Conservation (phyloP, 305 asterid species). For the Fraxinus dipetala region DNA sequence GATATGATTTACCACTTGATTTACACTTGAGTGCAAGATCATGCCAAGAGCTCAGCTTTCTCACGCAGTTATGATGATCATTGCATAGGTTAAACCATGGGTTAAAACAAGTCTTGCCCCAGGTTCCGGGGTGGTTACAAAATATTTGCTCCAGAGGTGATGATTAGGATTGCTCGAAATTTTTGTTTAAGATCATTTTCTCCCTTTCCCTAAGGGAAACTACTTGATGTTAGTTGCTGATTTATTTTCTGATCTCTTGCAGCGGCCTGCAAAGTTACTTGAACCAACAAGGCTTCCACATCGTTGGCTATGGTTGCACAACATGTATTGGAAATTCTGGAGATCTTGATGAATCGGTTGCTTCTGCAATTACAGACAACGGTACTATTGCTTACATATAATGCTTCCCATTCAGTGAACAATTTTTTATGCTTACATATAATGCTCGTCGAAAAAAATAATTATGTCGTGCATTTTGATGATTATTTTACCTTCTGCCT, state of each 20-base stretch:
- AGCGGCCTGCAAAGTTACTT: constrained; percentile 78
- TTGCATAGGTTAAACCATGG: constrained; percentile 80
- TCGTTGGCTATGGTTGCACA: constrained; percentile 92
- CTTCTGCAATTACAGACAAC: constrained; percentile 62
- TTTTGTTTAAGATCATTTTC: neutral
- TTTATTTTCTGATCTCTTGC: constrained; percentile 20
- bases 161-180: neutral
- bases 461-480: neutral
- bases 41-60: constrained; percentile 5
- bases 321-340: constrained; percentile 86
- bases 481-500: neutral
- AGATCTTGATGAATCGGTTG: constrained; percentile 80
- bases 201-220: constrained; percentile 4
- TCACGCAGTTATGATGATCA: constrained; percentile 18
- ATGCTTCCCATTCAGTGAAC: neutral
- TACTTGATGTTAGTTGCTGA: constrained; percentile 3
- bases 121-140: constrained; percentile 80
- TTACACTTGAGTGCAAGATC: neutral
- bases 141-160: constrained; percentile 74
- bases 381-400: constrained; percentile 36
- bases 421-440: neutral
- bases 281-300: constrained; percentile 77
- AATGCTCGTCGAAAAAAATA: neutral
- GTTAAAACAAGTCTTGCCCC: constrained; percentile 86
- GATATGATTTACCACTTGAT: neutral